These are phyloP conservation scores for Ceratobasidium papillatum DNA, from an alignment of 1,284 basidiomycete species.

Conservation along the genomic window DNA sequence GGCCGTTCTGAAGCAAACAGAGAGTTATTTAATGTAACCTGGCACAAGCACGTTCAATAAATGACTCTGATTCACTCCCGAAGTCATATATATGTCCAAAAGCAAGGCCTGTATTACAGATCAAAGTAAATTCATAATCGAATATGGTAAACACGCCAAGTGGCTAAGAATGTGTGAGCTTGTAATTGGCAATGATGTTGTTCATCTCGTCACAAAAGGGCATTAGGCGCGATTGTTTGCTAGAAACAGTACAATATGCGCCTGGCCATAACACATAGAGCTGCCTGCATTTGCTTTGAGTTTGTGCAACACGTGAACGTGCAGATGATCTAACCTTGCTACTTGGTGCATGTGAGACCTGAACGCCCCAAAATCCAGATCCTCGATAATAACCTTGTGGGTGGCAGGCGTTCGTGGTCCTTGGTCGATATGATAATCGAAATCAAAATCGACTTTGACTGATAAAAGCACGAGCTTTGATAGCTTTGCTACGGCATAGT, in stretches of 20 bases:
- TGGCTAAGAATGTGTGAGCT: neutral
- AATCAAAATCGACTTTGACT: neutral
- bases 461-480: slow-evolving; percentile 5
- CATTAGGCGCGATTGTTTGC: neutral
- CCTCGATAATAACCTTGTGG: neutral
- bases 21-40: too few species aligned
- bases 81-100: too few species aligned
- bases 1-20: too few species aligned
- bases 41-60: too few species aligned
- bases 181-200: neutral
- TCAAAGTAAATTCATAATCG: too few species aligned
- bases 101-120: too few species aligned
- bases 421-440: neutral
- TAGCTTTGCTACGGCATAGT: slow-evolving; percentile 11
- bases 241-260: neutral
- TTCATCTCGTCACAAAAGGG: neutral
- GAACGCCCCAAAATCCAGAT: neutral
- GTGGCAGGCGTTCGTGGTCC: neutral
- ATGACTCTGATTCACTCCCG: too few species aligned
- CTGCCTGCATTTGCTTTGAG: neutral
- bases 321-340: slow-evolving; percentile 5
- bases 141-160: too few species aligned
- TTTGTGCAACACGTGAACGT: neutral
- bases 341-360: neutral
- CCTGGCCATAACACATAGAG: slow-evolving; percentile 5